Conservation (phyloP, 192 early-diverging fungal species). For the Chytriomyces confervae region DNA sequence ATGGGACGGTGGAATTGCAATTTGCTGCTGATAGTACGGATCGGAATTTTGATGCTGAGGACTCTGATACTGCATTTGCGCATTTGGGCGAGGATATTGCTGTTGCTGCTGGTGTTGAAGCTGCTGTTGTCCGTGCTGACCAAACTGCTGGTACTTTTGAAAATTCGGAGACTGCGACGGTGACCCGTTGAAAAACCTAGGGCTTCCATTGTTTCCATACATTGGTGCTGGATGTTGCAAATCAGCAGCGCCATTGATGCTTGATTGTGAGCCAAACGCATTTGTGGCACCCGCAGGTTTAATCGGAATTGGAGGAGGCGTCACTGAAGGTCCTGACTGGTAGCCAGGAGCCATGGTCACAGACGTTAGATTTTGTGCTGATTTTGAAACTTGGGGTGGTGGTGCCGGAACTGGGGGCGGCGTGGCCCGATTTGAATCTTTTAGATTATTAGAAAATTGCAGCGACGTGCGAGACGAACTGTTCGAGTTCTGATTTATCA, state of each 20-base stretch:
- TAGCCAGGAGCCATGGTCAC: background rate
- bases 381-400: background rate
- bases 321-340: background rate
- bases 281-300: background rate
- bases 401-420: slow-evolving; percentile 5
- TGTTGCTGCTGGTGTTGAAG: slow-evolving; percentile 40
- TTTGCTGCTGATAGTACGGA: no score
- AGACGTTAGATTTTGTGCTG: background rate
- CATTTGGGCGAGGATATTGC: slow-evolving; percentile 18
- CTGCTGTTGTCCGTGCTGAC: slow-evolving; percentile 21
- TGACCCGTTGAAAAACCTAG: background rate
- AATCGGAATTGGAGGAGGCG: background rate
- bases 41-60: no score
- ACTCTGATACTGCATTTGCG: background rate
- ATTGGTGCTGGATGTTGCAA: background rate
- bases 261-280: background rate
- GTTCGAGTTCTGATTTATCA: slow-evolving; percentile 1
- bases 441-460: background rate
- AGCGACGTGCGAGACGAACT: background rate
- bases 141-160: background rate
- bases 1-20: background rate
- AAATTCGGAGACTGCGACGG: background rate
- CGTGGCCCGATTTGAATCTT: background rate
- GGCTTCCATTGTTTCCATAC: background rate
- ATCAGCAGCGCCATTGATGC: background rate